A percentile compares a stretch with the other conserved stretches of the same genome.
phyloP scores from a whole-genome alignment of 2,329 filamentous ascomycete species.

The Onygena corvina region DNA sequence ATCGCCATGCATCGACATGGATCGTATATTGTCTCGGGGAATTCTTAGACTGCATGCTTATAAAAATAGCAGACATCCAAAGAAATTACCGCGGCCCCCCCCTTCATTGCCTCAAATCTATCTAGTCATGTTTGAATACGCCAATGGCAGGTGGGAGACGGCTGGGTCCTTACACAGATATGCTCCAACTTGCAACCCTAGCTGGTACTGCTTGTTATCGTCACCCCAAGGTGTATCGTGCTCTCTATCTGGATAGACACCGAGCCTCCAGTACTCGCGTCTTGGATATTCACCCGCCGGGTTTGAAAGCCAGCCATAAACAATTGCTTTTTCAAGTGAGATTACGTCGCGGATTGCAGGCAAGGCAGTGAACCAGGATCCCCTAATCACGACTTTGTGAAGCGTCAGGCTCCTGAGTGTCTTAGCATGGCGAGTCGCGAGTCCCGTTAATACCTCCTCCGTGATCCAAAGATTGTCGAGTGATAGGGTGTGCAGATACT shows the following conservation, averaged over 20 bases:
- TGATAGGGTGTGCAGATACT: not conserved
- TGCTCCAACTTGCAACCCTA: not conserved
- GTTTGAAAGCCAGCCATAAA: slow-evolving; percentile 3
- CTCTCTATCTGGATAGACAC: slow-evolving; percentile 2
- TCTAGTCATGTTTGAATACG: slow-evolving; percentile 3
- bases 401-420: not conserved
- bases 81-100: not conserved
- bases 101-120: not conserved
- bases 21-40: not conserved
- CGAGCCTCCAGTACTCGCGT: not conserved
- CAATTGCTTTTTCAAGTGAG: not conserved
- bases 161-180: not conserved
- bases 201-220: not conserved
- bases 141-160: not conserved
- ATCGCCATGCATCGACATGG: not conserved
- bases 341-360: not conserved
- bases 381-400: not conserved
- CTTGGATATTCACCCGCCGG: not conserved
- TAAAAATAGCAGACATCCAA: not conserved
- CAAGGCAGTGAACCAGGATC: not conserved
- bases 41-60: not conserved
- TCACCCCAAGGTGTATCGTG: not conserved
- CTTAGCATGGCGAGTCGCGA: not conserved
- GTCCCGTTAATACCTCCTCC: not conserved
- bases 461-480: not conserved